Percentiles rank a stretch among this genome's conserved stretches.
Conservation (phyloP, 2,329 filamentous ascomycete genomes). For the Magnaporthiopsis incrustans region DNA sequence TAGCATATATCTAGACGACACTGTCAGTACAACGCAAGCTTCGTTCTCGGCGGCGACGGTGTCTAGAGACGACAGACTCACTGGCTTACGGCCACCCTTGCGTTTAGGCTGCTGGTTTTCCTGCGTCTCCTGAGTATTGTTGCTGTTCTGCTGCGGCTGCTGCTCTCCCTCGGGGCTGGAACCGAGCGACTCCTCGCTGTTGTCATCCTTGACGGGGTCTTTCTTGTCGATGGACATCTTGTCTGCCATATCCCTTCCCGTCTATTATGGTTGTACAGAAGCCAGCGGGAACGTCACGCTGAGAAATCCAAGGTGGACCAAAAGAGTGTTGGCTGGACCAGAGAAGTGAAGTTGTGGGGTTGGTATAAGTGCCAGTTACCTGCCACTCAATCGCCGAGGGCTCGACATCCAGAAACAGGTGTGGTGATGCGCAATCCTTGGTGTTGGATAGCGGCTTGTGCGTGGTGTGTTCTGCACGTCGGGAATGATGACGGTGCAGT, state of each 20-base stretch:
- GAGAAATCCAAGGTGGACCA: background rate
- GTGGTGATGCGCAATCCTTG: slow-evolving; percentile 2
- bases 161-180: slow-evolving; percentile 52
- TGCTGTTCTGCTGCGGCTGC: slow-evolving; percentile 22
- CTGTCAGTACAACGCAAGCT: background rate
- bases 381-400: slow-evolving; percentile 8
- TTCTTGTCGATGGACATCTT: slow-evolving; percentile 60
- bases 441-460: background rate
- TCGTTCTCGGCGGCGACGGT: no score
- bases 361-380: slow-evolving; percentile 8
- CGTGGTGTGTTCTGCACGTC: background rate
- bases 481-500: background rate
- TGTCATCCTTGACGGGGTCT: slow-evolving; percentile 48
- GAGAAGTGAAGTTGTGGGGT: slow-evolving; percentile 8
- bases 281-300: background rate
- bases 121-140: slow-evolving; percentile 27
- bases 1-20: slow-evolving; percentile 80
- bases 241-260: slow-evolving; percentile 49
- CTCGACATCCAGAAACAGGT: slow-evolving; percentile 5
- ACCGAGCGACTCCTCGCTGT: slow-evolving; percentile 48
- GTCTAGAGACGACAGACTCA: slow-evolving; percentile 36
- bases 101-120: slow-evolving; percentile 71
- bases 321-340: background rate
- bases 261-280: slow-evolving; percentile 19
- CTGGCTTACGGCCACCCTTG: slow-evolving; percentile 95